Base-by-base conservation (phyloP, 495 filamentous ascomycete species). In the Chaetomium tenue region DNA sequence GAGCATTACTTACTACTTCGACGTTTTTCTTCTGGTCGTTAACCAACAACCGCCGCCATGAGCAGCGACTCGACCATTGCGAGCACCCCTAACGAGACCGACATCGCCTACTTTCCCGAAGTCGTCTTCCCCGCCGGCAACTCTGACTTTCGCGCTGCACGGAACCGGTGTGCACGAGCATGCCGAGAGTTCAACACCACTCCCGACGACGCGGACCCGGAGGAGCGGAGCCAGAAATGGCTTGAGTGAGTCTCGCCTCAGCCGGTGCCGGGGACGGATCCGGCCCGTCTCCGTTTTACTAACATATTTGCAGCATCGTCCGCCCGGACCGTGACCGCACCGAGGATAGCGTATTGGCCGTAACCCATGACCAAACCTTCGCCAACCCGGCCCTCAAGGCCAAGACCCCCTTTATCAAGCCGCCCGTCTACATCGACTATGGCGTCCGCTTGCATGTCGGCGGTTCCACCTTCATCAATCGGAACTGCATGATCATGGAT, bases 401-500 rank as follows among this genome's bases (percentile, higher is more conserved):
- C 23, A 66, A 66, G 16, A 74, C 70, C 20, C 75, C 76, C 26
- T 75, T 73, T 22, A 63, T 78, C 53, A 76, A 75, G 67, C 70
- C 75, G 20, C 74, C 75, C 0, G 67, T 78, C 51, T 65, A 63
- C 26, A 68, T 74, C 44, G 75, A 78, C 52, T 78, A 78, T 50
- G 76, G 76, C 13, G 42, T 72, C 39, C 70, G 71, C 3, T 63
- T 78, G 9, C 67, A 61, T 23, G 70, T 78, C 58, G 70, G 69
- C 57, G 66, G 67, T 0, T 76, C 72, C 16, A 74, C 75, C 13
- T 76, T 72, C 25, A 75, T 78, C 65, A 76, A 75, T 59, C 66
- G 73, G 20, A 63, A 67, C 44, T 78, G 76, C 64, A 72, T 63
- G 60, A 76, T 78, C 47, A 65, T 75, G 60, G 75, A 78, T 65